A percentile compares a stretch with the other conserved stretches of the same genome.
Evolutionary conservation across 345 rosid genomes (phyloP).

Genomic region (Brassica carinata): DNA sequence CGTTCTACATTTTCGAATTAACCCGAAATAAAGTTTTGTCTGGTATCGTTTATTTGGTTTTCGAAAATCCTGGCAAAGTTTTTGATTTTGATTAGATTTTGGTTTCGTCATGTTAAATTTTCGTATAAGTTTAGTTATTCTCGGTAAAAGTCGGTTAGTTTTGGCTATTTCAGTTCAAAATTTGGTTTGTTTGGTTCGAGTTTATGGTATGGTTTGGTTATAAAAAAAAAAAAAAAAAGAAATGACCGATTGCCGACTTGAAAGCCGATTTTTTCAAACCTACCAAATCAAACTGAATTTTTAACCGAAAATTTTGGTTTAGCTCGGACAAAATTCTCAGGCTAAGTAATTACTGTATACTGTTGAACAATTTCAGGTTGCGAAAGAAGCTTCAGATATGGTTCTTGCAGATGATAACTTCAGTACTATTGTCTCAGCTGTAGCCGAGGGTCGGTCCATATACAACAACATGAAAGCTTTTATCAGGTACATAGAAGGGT

Average conservation of each 20-base stretch:
- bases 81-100: neutral
- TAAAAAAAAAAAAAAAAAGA: too few relatives aligned
- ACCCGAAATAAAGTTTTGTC: neutral
- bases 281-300: neutral
- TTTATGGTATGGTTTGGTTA: neutral
- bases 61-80: neutral
- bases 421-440: constrained; percentile 78
- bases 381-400: constrained; percentile 98
- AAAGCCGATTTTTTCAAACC: neutral
- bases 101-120: neutral
- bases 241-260: neutral
- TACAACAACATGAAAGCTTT: constrained; percentile 95
- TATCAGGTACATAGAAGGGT: constrained; percentile 52
- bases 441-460: constrained; percentile 91
- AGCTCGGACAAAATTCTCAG: neutral
- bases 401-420: constrained; percentile 93
- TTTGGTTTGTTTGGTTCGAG: neutral
- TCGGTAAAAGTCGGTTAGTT: neutral
- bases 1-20: neutral
- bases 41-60: neutral
- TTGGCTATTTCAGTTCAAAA: neutral
- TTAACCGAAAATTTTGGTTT: neutral
- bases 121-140: neutral
- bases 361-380: constrained; percentile 58
- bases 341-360: neutral